Evolutionary conservation across 352 stramenopile species (phyloP).

Genomic region (Globisporangium radiosum): DNA sequence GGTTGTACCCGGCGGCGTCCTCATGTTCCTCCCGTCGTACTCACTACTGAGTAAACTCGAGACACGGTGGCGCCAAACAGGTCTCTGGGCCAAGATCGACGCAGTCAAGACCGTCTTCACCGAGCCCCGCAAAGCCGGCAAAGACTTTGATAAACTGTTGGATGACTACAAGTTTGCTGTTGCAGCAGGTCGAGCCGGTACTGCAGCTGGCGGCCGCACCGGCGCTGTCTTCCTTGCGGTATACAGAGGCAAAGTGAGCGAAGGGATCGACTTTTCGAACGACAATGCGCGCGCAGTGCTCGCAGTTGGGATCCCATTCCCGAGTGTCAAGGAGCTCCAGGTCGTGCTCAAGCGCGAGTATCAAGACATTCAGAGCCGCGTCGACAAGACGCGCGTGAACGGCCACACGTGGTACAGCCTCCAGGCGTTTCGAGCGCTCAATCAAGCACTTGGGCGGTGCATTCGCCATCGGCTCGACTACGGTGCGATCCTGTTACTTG

Average conservation of each 20-base stretch:
- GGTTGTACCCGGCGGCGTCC: constrained; percentile 63
- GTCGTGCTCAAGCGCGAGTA: constrained; percentile 77
- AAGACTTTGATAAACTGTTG: constrained; percentile 75
- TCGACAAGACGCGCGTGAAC: constrained; percentile 62
- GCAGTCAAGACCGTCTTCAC: constrained; percentile 54
- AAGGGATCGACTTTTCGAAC: constrained; percentile 98
- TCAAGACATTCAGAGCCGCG: constrained; percentile 64
- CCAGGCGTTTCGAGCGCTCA: constrained; percentile 96
- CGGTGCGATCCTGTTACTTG: constrained; percentile 95
- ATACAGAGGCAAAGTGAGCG: constrained; percentile 97
- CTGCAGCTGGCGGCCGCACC: constrained; percentile 19
- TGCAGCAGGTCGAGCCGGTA: constrained; percentile 9
- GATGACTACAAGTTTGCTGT: constrained; percentile 70
- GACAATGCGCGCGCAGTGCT: constrained; percentile 95
- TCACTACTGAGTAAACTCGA: constrained; percentile 67
- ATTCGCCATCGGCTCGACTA: constrained; percentile 98
- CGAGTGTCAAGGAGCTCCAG: constrained; percentile 92
- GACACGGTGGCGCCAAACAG: constrained; percentile 62
- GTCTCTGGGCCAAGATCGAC: constrained; percentile 53
- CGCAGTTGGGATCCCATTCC: constrained; percentile 98
- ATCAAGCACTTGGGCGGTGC: constrained; percentile 97
- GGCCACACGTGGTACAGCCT: constrained; percentile 94
- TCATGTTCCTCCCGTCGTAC: constrained; percentile 88
- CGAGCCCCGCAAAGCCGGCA: constrained; percentile 66
- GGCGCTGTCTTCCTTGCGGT: constrained; percentile 96